Percentiles rank a stretch among this genome's conserved stretches.
These are phyloP conservation scores for Dioscorea alata DNA, from an alignment of 106 monocot species.

Conservation along the genomic window DNA sequence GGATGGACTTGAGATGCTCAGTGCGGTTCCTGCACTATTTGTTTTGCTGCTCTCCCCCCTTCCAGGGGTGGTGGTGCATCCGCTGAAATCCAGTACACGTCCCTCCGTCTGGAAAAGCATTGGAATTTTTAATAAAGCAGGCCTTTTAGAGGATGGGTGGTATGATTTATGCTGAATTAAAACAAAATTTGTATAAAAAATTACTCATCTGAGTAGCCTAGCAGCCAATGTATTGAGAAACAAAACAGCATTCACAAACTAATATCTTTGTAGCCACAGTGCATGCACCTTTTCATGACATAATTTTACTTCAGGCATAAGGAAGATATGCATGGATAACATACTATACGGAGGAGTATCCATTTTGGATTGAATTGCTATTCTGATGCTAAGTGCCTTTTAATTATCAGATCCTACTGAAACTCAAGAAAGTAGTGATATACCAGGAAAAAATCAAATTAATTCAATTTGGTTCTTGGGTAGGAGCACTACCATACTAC, in stretches of 20 bases:
- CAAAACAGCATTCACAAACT: not conserved
- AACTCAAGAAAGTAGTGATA: no score
- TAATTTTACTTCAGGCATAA: no score
- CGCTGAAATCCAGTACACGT: constrained; percentile 27
- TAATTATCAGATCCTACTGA: no score
- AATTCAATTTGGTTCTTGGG: no score
- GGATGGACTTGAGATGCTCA: constrained; percentile 26
- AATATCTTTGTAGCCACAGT: not conserved
- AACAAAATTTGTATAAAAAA: not conserved
- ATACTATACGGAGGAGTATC: no score
- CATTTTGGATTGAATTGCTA: no score
- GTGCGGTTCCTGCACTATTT: not conserved
- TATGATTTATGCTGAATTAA: not conserved
- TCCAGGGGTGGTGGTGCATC: constrained; percentile 39
- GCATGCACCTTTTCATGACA: not conserved
- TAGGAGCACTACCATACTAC: no score
- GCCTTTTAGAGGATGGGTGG: not conserved
- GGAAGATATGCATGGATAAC: no score
- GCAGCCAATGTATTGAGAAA: not conserved
- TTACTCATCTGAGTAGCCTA: not conserved
- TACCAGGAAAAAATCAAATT: no score
- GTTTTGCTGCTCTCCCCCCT: constrained; percentile 13
- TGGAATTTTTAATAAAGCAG: not conserved
- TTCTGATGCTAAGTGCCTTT: no score
- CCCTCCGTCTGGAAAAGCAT: constrained; percentile 1